These are phyloP conservation scores for Liriodendron chinense DNA, from an alignment of 164 flowering plant genomes.

Conservation along the genomic window DNA sequence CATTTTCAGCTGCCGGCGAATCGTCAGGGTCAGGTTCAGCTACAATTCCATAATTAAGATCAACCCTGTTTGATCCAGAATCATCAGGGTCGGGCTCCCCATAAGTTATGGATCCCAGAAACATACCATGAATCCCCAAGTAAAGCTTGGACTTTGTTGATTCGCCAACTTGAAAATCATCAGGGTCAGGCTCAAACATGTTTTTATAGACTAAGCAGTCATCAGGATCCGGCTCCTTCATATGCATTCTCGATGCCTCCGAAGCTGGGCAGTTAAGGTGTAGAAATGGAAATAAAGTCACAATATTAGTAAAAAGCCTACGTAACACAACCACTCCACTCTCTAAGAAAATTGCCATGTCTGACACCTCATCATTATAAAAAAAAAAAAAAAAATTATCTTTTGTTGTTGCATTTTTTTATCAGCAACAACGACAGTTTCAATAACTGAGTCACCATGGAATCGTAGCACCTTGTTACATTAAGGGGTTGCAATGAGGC, in stretches of 20 bases:
- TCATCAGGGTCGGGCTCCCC: not conserved
- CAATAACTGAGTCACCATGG: no score
- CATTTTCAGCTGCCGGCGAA: not conserved
- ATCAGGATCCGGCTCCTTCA: not conserved
- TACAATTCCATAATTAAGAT: not conserved
- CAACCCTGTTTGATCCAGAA: not conserved
- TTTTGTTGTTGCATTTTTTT: no score
- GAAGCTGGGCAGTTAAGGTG: no score
- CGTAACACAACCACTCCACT: no score
- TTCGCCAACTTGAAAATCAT: not conserved
- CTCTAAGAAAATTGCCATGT: no score
- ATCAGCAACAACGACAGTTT: no score
- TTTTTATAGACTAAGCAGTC: not conserved
- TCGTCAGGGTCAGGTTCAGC: conserved; percentile 8
- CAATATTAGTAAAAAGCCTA: no score
- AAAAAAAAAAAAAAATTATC: no score
- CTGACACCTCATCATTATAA: no score
- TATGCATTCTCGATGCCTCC: not conserved
- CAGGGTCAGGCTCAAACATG: conserved; percentile 7
- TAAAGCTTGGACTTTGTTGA: not conserved
- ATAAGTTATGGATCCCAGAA: not conserved
- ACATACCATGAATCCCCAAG: not conserved
- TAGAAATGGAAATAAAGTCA: no score
- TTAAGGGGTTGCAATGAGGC: no score
- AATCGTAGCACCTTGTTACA: no score